Evolutionary conservation across 306 rosid genomes (phyloP).

Genomic region (Prinsepia uniflora): DNA sequence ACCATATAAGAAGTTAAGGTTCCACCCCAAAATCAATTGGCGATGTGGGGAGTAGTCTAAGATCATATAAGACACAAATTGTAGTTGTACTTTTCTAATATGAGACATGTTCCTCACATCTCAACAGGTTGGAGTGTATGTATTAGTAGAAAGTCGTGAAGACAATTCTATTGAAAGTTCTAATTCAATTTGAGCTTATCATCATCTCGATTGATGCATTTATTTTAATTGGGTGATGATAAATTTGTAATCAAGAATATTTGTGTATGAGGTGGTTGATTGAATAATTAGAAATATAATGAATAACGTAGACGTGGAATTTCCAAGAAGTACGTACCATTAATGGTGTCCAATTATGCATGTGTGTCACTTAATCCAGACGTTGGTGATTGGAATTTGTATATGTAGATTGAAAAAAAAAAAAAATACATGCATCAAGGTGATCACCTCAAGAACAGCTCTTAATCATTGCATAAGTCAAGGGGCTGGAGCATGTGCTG

Average conservation of each 20-base stretch:
- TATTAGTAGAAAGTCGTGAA: no score
- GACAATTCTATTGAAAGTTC: background rate
- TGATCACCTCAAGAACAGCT: constrained; percentile 14
- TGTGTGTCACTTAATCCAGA: constrained; percentile 20
- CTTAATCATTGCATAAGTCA: constrained; percentile 45
- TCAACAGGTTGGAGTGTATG: no score
- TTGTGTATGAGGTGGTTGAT: no score
- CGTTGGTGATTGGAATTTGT: constrained; percentile 13
- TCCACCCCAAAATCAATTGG: no score
- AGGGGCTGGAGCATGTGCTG: constrained; percentile 28
- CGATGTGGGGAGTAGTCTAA: no score
- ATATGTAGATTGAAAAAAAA: constrained; percentile 32
- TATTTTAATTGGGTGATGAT: background rate
- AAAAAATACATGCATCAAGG: constrained; percentile 24
- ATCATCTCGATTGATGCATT: background rate
- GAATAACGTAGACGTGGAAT: constrained; percentile 17
- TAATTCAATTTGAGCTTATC: background rate
- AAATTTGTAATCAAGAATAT: background rate
- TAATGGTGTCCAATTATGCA: constrained; percentile 34
- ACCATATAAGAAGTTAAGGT: no score
- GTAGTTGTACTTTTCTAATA: no score
- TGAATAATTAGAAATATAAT: background rate
- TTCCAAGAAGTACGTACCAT: constrained; percentile 17
- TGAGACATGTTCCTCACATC: no score
- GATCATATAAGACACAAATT: no score